Percentiles rank a stretch among this genome's conserved stretches.
Conservation (phyloP, 257 asterid genomes). For the Misopates orontium region DNA sequence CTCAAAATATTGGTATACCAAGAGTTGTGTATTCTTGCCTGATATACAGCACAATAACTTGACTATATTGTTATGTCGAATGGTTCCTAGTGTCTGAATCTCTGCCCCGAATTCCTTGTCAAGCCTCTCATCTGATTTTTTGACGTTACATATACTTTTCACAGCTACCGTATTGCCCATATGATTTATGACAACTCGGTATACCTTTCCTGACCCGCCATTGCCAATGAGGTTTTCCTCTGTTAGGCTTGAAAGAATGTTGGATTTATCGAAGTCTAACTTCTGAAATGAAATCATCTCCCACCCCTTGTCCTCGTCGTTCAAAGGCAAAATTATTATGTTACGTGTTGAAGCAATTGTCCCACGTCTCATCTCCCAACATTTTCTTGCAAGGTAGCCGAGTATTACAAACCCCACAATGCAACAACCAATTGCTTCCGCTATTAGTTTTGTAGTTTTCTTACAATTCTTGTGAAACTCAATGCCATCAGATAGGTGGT, state of each 20-base stretch:
- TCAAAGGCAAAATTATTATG: neutral
- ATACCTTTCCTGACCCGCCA: constrained; percentile 75
- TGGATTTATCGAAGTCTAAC: neutral
- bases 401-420: neutral
- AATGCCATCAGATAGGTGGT: constrained; percentile 36
- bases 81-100: constrained; percentile 56
- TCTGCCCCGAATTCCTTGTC: constrained; percentile 64
- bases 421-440: neutral
- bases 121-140: constrained; percentile 35
- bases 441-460: neutral
- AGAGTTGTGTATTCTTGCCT: constrained; percentile 49
- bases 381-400: neutral
- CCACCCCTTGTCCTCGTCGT: neutral
- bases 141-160: constrained; percentile 44
- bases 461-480: no score
- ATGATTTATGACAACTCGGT: constrained; percentile 35
- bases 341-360: no score
- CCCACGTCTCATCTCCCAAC: neutral
- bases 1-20: constrained; percentile 60
- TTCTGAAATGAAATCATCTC: neutral
- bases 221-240: constrained; percentile 36
- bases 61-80: constrained; percentile 61
- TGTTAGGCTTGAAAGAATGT: neutral
- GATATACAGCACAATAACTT: constrained; percentile 62
- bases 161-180: constrained; percentile 47